Base-by-base conservation (phyloP, 305 asterid species). In the Fraxinus angustifolia region DNA sequence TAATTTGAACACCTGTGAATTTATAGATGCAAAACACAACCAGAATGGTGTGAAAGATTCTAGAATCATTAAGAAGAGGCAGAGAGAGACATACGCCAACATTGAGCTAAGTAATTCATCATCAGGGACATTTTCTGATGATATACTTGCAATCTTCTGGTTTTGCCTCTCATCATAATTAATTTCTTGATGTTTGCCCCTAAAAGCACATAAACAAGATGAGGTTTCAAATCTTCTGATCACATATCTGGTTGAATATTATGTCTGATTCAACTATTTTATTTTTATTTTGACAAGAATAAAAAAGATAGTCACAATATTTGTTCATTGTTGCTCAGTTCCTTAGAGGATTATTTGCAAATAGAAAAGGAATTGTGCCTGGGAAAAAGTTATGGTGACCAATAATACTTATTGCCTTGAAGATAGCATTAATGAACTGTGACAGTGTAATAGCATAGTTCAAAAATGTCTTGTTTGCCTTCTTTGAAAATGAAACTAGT, bases 31-130 rank as follows among this genome's bases (percentile, higher is more conserved):
- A 78, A 12, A n/a, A 78, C 28, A 36, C 53, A 30, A 81, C 85
- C 19, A 40, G 19, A 71, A 70, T 62, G 73, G 65, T 79, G 62
- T 28, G 45, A 72, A 62, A 70, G 34, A 85, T 80, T 71, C 70
- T 1, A 56, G 31, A 81, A 56, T 80, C 26, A 71, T 36, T 67
- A 19, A 7, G 71, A 56, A 67, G 85, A 45, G 83, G 72, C 80
- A 70, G 79, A 82, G 79, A 78, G 45, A 36, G 79, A 80, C 91
- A 28, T 90, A 93, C 96, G 16, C 87, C 75, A 87, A 74, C 11
- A 85, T 6, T 77, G 94, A 88, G 89, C 87, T 82, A 79, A 93
- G 90, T 60, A 87, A 80, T 75, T 93, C 97, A 85, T 91, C 96
- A 62, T 86, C 92, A 50, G 91, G 82, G 77, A 53, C 83, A 83